Evolutionary conservation across 306 rosid genomes (phyloP).

Genomic region (Alnus glutinosa): DNA sequence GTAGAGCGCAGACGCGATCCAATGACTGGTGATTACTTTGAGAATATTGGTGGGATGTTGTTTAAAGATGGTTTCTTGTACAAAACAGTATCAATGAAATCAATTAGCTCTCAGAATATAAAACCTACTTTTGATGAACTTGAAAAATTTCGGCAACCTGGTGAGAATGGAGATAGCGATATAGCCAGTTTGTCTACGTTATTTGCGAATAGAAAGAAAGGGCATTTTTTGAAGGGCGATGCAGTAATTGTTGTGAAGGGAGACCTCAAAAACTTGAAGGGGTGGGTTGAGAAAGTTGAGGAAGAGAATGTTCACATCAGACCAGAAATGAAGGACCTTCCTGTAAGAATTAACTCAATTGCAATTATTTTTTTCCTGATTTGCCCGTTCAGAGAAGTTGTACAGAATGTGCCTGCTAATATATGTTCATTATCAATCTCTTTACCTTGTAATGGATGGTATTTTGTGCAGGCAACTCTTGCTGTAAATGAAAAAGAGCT

Average conservation of each 20-base stretch:
- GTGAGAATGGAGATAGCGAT: conserved; percentile 89
- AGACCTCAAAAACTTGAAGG: conserved; percentile 87
- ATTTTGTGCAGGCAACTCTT: conserved; percentile 59
- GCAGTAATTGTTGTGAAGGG: conserved; percentile 90
- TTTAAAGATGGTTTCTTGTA: conserved; percentile 95
- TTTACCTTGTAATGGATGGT: conserved; percentile 18
- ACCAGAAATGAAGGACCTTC: conserved; percentile 88
- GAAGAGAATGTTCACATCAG: conserved; percentile 88
- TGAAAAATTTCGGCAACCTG: conserved; percentile 87
- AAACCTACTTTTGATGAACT: conserved; percentile 94
- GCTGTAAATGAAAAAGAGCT: conserved; percentile 88
- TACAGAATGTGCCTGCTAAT: conserved; percentile 1
- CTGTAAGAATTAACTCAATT: conserved; percentile 53
- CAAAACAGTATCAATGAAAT: conserved; percentile 87
- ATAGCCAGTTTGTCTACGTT: conserved; percentile 84
- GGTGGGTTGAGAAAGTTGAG: conserved; percentile 97
- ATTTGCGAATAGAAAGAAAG: conserved; percentile 91
- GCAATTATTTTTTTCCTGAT: conserved; percentile 7
- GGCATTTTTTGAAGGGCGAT: conserved; percentile 98
- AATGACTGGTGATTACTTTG: conserved; percentile 85
- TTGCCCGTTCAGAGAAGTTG: neutral
- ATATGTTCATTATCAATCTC: conserved; percentile 14
- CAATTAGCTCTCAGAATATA: conserved; percentile 73
- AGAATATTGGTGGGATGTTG: conserved; percentile 85
- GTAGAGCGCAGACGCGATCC: conserved; percentile 90